Evolutionary conservation across 768 basidiomycete genomes (phyloP).

Genomic region (Suillus luteus): DNA sequence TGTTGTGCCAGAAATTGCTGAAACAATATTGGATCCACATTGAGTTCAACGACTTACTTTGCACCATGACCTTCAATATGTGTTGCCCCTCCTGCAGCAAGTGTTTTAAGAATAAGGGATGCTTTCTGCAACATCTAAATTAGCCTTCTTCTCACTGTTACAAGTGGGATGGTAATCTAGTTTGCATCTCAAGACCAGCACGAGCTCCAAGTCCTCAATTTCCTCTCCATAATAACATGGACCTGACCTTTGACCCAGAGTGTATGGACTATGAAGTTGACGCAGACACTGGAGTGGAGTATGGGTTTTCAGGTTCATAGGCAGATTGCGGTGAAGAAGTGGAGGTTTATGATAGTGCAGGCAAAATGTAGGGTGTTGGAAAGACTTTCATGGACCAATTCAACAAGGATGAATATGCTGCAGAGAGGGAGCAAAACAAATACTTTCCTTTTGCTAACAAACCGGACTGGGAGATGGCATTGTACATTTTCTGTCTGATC

Average conservation of each 20-base stretch:
- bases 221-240: no score
- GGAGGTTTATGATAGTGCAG: not conserved
- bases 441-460: conserved; percentile 10
- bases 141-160: no score
- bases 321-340: not conserved
- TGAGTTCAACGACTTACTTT: not conserved
- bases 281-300: no score
- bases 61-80: not conserved
- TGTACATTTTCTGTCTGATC: not conserved
- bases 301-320: no score
- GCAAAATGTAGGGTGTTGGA: not conserved
- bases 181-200: no score
- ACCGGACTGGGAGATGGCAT: conserved; percentile 8
- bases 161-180: no score
- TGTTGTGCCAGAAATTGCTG: not conserved
- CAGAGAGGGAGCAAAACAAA: not conserved
- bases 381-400: not conserved
- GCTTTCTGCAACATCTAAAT: no score
- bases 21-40: not conserved
- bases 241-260: no score
- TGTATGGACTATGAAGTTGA: no score
- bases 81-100: no score
- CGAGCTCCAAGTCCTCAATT: no score
- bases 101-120: no score
- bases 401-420: not conserved